These are phyloP conservation scores for Ustilaginoidea virens DNA, from an alignment of 2,329 filamentous ascomycete species.

Conservation along the genomic window DNA sequence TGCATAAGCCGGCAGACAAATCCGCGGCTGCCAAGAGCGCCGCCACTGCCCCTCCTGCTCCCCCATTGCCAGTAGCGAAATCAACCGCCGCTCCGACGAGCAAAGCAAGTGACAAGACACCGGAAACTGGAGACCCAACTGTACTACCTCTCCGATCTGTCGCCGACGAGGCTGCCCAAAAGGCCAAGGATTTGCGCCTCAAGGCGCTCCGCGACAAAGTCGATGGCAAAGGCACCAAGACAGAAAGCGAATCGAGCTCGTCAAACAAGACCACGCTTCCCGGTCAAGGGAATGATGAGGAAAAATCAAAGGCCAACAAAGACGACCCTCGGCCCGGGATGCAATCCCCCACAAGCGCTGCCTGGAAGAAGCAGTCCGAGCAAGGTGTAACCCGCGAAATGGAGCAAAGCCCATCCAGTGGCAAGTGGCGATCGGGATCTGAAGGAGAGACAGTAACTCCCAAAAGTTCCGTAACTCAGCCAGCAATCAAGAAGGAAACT, in stretches of 20 bases:
- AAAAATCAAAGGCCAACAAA: conserved; percentile 6
- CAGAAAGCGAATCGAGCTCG: conserved; percentile 3
- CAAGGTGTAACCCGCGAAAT: background rate
- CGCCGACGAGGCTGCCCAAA: conserved; percentile 50
- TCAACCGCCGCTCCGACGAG: conserved; percentile 7
- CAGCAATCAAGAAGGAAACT: conserved; percentile 21
- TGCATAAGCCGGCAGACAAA: conserved; percentile 10
- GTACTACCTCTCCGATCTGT: conserved; percentile 34
- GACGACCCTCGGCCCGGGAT: conserved; percentile 13
- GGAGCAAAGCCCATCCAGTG: background rate
- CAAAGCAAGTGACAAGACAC: conserved; percentile 12
- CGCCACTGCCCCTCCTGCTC: conserved; percentile 6
- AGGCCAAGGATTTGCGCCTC: conserved; percentile 44
- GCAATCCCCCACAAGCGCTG: conserved; percentile 5
- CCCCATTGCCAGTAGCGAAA: conserved; percentile 9
- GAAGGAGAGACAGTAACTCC: conserved; percentile 14
- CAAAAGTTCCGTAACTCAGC: conserved; percentile 8
- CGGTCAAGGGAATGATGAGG: background rate
- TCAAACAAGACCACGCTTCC: background rate
- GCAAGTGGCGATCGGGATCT: conserved; percentile 5
- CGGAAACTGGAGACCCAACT: conserved; percentile 7
- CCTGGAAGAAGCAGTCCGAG: conserved; percentile 4
- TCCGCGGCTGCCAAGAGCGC: conserved; percentile 10
- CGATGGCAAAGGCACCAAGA: conserved; percentile 26
- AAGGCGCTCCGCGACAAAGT: conserved; percentile 39